Percentiles rank a stretch among this genome's conserved stretches.
phyloP scores from a whole-genome alignment of 2,329 filamentous ascomycete species.

The Fusarium sp. region DNA sequence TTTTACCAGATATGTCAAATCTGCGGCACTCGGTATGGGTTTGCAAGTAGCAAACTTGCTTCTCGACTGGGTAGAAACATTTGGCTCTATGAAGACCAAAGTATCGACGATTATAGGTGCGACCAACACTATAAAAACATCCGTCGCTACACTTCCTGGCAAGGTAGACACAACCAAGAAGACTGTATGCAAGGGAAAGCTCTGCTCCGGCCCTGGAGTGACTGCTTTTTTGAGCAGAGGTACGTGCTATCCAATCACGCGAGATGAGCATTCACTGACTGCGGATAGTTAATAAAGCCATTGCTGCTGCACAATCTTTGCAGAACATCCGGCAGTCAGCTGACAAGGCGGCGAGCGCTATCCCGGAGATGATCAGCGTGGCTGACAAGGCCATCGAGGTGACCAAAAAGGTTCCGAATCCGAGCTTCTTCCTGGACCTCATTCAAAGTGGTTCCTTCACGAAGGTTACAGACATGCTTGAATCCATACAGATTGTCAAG shows the following conservation, averaged over 20 bases:
- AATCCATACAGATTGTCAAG: slow-evolving; percentile 4
- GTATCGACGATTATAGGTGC: neutral
- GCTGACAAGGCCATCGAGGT: neutral
- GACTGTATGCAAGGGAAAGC: neutral
- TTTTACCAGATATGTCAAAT: neutral
- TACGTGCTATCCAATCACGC: neutral
- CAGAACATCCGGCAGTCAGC: neutral
- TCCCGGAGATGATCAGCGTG: neutral
- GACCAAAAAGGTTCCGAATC: neutral
- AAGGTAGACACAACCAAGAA: slow-evolving; percentile 2
- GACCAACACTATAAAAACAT: neutral
- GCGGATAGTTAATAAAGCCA: neutral
- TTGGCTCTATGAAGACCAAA: neutral
- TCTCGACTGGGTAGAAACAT: neutral
- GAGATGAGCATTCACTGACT: neutral
- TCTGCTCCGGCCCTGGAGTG: slow-evolving; percentile 1
- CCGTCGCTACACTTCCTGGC: neutral
- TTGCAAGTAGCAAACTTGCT: neutral
- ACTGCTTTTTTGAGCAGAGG: slow-evolving; percentile 1
- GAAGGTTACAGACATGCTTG: neutral
- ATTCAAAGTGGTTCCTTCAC: neutral
- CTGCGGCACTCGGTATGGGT: neutral
- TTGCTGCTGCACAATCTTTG: neutral
- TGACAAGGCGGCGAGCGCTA: neutral
- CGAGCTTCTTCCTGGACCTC: slow-evolving; percentile 1